Conservation (phyloP, 2,329 filamentous ascomycete species). For the Ceratocystis papillata region DNA sequence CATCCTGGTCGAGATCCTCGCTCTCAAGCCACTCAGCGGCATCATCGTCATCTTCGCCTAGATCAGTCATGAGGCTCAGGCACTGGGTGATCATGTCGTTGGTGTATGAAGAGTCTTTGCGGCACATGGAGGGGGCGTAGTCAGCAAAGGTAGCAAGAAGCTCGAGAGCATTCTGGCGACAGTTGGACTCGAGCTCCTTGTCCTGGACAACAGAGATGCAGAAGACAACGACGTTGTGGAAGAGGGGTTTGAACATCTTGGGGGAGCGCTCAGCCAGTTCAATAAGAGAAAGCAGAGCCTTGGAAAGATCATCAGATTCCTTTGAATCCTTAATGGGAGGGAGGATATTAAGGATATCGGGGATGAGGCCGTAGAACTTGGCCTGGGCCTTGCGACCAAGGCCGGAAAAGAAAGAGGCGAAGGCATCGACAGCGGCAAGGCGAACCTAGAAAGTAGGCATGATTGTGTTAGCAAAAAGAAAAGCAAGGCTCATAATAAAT, state of each 20-base stretch:
- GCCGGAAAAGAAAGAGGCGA: slow-evolving; percentile 88
- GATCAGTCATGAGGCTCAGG: slow-evolving; percentile 93
- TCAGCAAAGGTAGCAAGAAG: slow-evolving; percentile 98
- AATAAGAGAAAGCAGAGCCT: slow-evolving; percentile 80
- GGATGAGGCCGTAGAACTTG: slow-evolving; percentile 79
- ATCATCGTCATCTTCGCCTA: slow-evolving; percentile 89
- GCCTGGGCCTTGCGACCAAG: slow-evolving; percentile 76
- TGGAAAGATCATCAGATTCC: slow-evolving; percentile 83
- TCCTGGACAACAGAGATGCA: slow-evolving; percentile 89
- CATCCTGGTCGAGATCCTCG: slow-evolving; percentile 90
- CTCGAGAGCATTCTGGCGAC: slow-evolving; percentile 88
- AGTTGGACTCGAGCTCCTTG: slow-evolving; percentile 82
- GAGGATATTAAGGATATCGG: slow-evolving; percentile 86
- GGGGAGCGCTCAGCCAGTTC: slow-evolving; percentile 89
- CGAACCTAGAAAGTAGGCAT: slow-evolving; percentile 50
- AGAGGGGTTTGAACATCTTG: slow-evolving; percentile 95
- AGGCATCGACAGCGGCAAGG: slow-evolving; percentile 90
- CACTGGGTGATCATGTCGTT: slow-evolving; percentile 98
- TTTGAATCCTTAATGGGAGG: slow-evolving; percentile 85
- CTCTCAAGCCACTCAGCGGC: slow-evolving; percentile 84
- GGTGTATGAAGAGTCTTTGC: slow-evolving; percentile 84
- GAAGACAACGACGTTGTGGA: slow-evolving; percentile 85
- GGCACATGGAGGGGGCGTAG: slow-evolving; percentile 86
- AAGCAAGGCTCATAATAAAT: neutral
- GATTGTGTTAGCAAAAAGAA: neutral